These are phyloP conservation scores for Epichloe coenophiala DNA, from an alignment of 2,329 filamentous ascomycete species.

Conservation along the genomic window DNA sequence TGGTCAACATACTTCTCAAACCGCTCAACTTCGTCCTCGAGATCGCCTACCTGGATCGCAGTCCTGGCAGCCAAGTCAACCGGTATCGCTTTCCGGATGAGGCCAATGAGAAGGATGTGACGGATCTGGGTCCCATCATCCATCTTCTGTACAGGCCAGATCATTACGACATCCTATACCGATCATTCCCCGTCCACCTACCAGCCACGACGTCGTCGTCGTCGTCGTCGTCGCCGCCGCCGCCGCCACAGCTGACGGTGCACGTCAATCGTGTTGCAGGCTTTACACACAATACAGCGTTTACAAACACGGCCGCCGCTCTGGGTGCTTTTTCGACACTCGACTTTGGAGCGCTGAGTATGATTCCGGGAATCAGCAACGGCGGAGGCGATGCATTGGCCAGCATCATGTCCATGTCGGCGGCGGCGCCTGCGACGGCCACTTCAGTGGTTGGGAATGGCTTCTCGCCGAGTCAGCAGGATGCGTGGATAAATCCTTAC, in stretches of 20 bases:
- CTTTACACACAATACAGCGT: slow-evolving; percentile 31
- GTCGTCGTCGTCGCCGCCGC: not conserved
- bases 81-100: slow-evolving; percentile 50
- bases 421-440: slow-evolving; percentile 14
- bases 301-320: slow-evolving; percentile 24
- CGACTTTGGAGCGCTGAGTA: slow-evolving; percentile 29
- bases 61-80: slow-evolving; percentile 63
- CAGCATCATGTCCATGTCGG: slow-evolving; percentile 20
- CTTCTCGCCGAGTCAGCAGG: slow-evolving; percentile 22
- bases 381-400: slow-evolving; percentile 7
- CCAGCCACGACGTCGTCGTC: slow-evolving; percentile 13
- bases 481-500: slow-evolving; percentile 23
- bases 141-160: slow-evolving; percentile 55
- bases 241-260: slow-evolving; percentile 13
- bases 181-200: slow-evolving; percentile 22
- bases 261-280: slow-evolving; percentile 40
- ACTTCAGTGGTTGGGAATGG: slow-evolving; percentile 14
- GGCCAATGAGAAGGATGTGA: slow-evolving; percentile 29
- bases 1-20: slow-evolving; percentile 68
- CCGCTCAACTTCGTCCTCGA: slow-evolving; percentile 69
- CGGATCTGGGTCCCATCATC: slow-evolving; percentile 37
- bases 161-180: slow-evolving; percentile 92
- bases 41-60: slow-evolving; percentile 84
- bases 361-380: slow-evolving; percentile 32
- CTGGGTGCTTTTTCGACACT: slow-evolving; percentile 28